These are phyloP conservation scores for Lactarius sanguifluus DNA, from an alignment of 768 basidiomycete genomes.

Conservation along the genomic window DNA sequence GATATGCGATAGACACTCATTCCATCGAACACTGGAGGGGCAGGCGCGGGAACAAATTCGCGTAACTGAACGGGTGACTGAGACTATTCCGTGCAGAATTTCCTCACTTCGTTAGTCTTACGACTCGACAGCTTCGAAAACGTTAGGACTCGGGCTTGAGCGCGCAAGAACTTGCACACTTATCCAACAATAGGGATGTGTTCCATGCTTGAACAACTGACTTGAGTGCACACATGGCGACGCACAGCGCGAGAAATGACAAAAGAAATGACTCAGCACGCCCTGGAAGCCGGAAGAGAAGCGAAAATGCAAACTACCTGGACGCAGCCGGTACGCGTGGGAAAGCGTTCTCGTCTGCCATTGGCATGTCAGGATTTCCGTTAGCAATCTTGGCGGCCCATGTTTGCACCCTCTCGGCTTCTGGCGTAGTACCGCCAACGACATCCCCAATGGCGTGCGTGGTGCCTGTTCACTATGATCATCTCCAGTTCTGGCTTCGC, in stretches of 20 bases:
- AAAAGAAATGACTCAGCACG: constrained; percentile 1
- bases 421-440: not conserved
- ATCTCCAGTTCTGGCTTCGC: not conserved
- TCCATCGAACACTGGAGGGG: not conserved
- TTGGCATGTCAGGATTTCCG: not conserved
- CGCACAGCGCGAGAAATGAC: not conserved
- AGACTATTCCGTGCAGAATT: constrained; percentile 6
- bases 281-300: not conserved
- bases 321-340: constrained; percentile 1
- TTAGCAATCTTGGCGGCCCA: not conserved
- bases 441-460: not conserved
- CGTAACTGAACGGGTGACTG: not conserved
- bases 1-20: constrained; percentile 1
- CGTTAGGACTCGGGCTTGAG: no score
- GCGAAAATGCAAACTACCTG: not conserved
- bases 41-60: not conserved
- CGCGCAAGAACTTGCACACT: not conserved
- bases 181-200: constrained; percentile 1
- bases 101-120: not conserved
- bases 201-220: not conserved
- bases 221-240: not conserved
- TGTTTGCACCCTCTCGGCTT: not conserved
- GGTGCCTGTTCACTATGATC: not conserved
- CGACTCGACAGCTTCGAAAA: not conserved
- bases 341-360: not conserved